A percentile compares a stretch with the other conserved stretches of the same genome.
phyloP scores from a whole-genome alignment of 2,329 filamentous ascomycete species.

The Ophiostoma piceae region DNA sequence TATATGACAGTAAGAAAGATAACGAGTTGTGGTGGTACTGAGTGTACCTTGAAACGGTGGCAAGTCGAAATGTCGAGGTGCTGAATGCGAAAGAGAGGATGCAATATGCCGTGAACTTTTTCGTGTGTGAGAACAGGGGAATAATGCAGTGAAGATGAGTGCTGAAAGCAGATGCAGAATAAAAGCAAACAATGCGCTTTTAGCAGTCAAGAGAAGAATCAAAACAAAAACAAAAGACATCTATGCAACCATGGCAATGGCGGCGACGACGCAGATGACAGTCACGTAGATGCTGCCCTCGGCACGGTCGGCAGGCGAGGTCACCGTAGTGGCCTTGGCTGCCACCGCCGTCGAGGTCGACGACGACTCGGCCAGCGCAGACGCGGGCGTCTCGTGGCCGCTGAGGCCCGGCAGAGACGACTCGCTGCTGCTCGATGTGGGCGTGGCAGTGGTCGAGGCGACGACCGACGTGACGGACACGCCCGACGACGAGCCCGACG shows the following conservation, averaged over 20 bases:
- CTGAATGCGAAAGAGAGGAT: background rate
- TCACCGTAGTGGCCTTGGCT: conserved; percentile 27
- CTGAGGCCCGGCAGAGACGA: conserved; percentile 33
- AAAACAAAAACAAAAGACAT: background rate
- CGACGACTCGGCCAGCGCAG: conserved; percentile 28
- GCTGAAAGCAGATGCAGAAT: background rate
- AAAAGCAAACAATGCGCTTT: background rate
- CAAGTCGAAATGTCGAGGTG: background rate
- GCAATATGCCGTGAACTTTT: background rate
- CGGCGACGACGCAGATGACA: conserved; percentile 29
- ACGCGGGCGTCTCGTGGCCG: conserved; percentile 36
- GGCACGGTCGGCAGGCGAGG: conserved; percentile 30
- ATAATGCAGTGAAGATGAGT: background rate
- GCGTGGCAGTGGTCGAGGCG: conserved; percentile 15
- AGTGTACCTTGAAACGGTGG: background rate
- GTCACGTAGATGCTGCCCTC: conserved; percentile 27
- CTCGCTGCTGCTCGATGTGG: background rate
- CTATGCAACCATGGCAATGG: conserved; percentile 29
- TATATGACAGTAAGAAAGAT: background rate
- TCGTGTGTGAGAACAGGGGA: background rate
- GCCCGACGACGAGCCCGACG: conserved; percentile 23
- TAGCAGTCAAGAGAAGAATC: background rate
- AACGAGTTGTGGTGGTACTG: background rate
- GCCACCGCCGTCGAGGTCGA: conserved; percentile 25
- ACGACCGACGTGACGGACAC: conserved; percentile 23